These are phyloP conservation scores for Naematelia encephala DNA, from an alignment of 768 basidiomycete species.

Conservation along the genomic window DNA sequence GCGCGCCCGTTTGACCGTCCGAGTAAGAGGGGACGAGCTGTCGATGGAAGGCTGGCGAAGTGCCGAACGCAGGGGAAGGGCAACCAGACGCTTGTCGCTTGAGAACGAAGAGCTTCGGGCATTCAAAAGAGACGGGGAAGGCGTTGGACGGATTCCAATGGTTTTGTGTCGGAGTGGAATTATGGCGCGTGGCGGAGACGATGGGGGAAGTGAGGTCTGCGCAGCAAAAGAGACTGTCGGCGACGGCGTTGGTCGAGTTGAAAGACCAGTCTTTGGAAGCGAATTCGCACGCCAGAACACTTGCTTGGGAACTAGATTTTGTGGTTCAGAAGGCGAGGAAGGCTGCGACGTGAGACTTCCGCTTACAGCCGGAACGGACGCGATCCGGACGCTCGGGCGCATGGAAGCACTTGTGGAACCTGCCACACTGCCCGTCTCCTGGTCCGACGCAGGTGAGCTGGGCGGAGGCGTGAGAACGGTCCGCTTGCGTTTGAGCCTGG, in stretches of 20 bases:
- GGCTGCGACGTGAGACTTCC: not conserved
- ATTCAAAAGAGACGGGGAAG: constrained; percentile 18
- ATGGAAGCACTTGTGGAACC: not conserved
- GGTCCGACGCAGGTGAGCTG: not conserved
- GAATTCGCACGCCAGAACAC: not conserved
- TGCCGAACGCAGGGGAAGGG: constrained; percentile 16
- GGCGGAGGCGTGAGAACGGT: constrained; percentile 1
- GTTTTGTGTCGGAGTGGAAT: not conserved
- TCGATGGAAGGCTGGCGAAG: constrained; percentile 14
- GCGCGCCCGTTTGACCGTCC: constrained; percentile 22
- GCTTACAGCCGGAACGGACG: not conserved
- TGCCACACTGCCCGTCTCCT: not conserved
- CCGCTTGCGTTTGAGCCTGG: not conserved
- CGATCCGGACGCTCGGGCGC: not conserved
- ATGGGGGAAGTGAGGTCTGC: constrained; percentile 14
- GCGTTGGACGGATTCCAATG: constrained; percentile 14
- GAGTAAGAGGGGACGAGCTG: constrained; percentile 1
- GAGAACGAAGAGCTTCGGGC: constrained; percentile 13
- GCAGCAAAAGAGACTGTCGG: constrained; percentile 6
- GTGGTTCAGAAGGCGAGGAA: not conserved
- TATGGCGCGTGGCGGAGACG: constrained; percentile 14
- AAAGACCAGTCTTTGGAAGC: not conserved
- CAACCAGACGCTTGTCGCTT: constrained; percentile 7
- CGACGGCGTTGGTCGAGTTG: constrained; percentile 7
- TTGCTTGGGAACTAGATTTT: not conserved